Conservation (phyloP, 192 early-diverging fungal species). For the Entomortierella beljakovae region DNA sequence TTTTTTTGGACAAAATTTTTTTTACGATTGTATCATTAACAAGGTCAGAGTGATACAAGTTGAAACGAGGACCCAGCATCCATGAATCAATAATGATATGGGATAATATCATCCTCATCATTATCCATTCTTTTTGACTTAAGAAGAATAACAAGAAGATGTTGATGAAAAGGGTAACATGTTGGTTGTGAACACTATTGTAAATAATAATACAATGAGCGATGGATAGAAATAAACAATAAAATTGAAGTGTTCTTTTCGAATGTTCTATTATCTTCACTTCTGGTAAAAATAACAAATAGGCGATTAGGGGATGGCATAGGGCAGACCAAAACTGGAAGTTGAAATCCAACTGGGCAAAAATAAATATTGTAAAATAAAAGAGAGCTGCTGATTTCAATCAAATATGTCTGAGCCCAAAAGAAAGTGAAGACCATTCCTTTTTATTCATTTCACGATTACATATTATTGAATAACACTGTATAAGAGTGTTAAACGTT, state of each 20-base stretch:
- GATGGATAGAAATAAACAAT: no score
- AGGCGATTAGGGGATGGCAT: not conserved
- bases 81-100: no score
- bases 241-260: no score
- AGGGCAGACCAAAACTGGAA: slow-evolving; percentile 3
- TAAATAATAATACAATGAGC: not conserved
- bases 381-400: not conserved
- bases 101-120: no score
- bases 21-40: slow-evolving; percentile 2
- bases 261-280: slow-evolving; percentile 6
- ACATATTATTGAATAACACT: no score
- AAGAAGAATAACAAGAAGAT: no score
- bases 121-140: no score
- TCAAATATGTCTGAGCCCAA: not conserved
- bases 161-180: no score
- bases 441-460: no score
- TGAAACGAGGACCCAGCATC: not conserved
- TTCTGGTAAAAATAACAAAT: slow-evolving; percentile 15
- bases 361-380: not conserved
- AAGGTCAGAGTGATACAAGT: not conserved
- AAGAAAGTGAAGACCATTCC: no score
- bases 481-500: no score
- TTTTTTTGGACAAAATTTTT: not conserved
- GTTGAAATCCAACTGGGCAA: slow-evolving; percentile 16
- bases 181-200: no score